Evolutionary conservation across 192 early-diverging fungal genomes (phyloP).

Genomic region (Coemansia sp.): DNA sequence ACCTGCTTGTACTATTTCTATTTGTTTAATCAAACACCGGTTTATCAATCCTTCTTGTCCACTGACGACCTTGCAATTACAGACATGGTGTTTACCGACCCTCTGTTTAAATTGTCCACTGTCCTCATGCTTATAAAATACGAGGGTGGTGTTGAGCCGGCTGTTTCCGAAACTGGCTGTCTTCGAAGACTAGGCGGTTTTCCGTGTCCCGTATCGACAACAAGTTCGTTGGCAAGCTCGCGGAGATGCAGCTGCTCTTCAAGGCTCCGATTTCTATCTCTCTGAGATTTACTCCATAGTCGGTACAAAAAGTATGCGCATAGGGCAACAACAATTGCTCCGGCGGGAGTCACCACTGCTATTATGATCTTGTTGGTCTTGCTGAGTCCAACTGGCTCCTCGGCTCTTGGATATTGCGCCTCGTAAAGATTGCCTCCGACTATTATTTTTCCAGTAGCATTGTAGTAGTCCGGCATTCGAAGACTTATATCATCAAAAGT

Average conservation of each 20-base stretch:
- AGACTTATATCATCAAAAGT: background rate
- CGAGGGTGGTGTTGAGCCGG: background rate
- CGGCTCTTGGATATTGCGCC: background rate
- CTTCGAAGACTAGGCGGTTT: background rate
- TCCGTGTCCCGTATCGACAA: background rate
- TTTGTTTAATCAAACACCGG: background rate
- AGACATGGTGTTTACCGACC: background rate
- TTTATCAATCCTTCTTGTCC: background rate
- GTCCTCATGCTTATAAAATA: background rate
- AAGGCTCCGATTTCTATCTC: background rate
- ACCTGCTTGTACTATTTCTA: background rate
- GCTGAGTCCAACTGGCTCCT: background rate
- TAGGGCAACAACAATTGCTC: background rate
- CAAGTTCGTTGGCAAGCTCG: background rate
- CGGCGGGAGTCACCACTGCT: background rate
- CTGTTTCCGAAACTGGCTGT: background rate
- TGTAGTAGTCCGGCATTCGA: background rate
- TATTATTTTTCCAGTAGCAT: background rate
- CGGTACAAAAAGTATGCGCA: background rate
- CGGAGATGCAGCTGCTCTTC: background rate
- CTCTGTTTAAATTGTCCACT: background rate
- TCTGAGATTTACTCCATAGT: background rate
- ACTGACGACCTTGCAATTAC: background rate
- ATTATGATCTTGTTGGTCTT: background rate
- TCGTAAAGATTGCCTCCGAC: background rate